These are phyloP conservation scores for Neoascochyta sp. DNA, from an alignment of 2,329 filamentous ascomycete genomes.

Conservation along the genomic window DNA sequence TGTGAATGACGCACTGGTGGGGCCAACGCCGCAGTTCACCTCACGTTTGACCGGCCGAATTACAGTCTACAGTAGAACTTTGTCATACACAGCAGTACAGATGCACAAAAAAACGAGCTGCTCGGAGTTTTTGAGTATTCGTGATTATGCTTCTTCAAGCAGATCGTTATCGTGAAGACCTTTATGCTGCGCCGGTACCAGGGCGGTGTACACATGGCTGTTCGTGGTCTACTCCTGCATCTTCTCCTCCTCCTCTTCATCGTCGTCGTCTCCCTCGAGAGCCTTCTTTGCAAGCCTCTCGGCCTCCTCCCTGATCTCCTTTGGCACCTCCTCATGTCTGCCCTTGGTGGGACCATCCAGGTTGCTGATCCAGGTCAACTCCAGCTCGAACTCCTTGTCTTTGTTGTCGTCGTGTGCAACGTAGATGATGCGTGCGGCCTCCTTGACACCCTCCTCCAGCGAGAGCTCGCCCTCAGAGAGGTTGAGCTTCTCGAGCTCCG, in stretches of 20 bases:
- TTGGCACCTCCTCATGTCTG: slow-evolving; percentile 87
- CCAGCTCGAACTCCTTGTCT: slow-evolving; percentile 98
- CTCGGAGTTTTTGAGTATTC: no score
- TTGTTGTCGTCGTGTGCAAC: slow-evolving; percentile 98
- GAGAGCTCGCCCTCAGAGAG: slow-evolving; percentile 72
- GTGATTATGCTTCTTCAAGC: slow-evolving; percentile 15
- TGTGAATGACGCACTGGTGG: no score
- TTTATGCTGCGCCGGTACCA: slow-evolving; percentile 23
- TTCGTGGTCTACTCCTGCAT: slow-evolving; percentile 73
- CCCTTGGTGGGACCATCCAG: slow-evolving; percentile 85
- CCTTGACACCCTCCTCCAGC: slow-evolving; percentile 84
- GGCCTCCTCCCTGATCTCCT: slow-evolving; percentile 84
- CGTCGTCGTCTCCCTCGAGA: slow-evolving; percentile 78
- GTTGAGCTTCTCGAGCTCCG: slow-evolving; percentile 96
- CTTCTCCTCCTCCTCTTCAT: slow-evolving; percentile 79
- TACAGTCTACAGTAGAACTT: no score
- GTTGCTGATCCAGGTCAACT: slow-evolving; percentile 97
- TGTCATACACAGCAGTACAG: no score
- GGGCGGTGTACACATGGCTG: slow-evolving; percentile 13
- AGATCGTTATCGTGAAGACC: slow-evolving; percentile 25
- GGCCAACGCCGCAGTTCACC: no score
- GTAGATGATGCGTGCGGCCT: slow-evolving; percentile 95
- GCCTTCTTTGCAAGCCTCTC: slow-evolving; percentile 89
- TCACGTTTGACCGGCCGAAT: no score
- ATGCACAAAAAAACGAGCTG: no score